Conservation (phyloP, 1,284 basidiomycete genomes). For the Mycosarcoma mackinlayi region DNA sequence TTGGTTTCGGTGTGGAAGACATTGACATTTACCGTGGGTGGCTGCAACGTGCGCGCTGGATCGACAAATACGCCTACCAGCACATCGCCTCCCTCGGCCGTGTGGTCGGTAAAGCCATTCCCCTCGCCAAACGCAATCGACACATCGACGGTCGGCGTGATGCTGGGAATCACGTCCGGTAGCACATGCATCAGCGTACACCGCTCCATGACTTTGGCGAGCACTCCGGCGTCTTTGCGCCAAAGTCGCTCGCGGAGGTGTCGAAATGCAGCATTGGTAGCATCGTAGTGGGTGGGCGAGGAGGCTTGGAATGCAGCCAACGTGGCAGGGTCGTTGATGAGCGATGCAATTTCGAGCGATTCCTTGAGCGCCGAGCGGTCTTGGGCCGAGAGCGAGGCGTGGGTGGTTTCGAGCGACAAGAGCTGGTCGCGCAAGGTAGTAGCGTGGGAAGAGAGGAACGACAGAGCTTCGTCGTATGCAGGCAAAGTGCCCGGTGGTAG, state of each 20-base stretch:
- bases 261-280: conserved; percentile 76
- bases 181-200: conserved; percentile 87
- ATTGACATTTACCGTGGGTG: conserved; percentile 77
- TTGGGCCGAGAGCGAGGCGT: background rate
- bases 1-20: conserved; percentile 82
- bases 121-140: conserved; percentile 73
- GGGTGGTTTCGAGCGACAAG: conserved; percentile 51
- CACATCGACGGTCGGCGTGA: conserved; percentile 81
- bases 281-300: conserved; percentile 58
- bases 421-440: conserved; percentile 71
- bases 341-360: conserved; percentile 75
- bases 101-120: conserved; percentile 62
- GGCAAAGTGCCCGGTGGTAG: conserved; percentile 77
- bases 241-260: conserved; percentile 85
- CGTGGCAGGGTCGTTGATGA: conserved; percentile 81
- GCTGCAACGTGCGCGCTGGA: conserved; percentile 73
- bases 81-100: conserved; percentile 72
- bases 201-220: conserved; percentile 81
- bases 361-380: conserved; percentile 52
- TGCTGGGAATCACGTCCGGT: conserved; percentile 82
- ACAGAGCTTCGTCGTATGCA: conserved; percentile 83
- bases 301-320: conserved; percentile 76
- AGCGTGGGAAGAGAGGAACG: conserved; percentile 73
- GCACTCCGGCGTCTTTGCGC: conserved; percentile 70
- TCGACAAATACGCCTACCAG: conserved; percentile 75